Percentiles rank a stretch among this genome's conserved stretches.
These are phyloP conservation scores for Ramularia collo-cygni DNA, from an alignment of 2,329 filamentous ascomycete species.

Conservation along the genomic window DNA sequence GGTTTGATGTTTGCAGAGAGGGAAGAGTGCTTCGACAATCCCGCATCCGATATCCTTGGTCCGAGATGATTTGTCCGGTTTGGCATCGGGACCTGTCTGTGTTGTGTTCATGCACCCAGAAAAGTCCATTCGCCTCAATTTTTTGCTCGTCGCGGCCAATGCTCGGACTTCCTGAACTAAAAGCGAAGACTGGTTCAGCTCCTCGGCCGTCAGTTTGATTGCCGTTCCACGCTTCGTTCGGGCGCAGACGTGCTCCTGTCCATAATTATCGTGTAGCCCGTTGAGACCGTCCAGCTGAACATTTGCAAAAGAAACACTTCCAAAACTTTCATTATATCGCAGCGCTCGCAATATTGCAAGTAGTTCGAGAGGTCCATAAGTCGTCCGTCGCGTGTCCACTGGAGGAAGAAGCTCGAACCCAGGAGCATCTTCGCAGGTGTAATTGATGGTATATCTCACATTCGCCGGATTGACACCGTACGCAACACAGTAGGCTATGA, in stretches of 20 bases:
- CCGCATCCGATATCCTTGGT: conserved; percentile 58
- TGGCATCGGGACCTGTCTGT: conserved; percentile 38
- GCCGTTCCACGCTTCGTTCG: conserved; percentile 52
- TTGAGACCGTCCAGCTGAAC: conserved; percentile 61
- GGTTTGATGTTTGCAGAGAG: conserved; percentile 58
- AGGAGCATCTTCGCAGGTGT: conserved; percentile 58
- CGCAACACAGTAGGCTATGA: conserved; percentile 63
- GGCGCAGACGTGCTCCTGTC: conserved; percentile 55
- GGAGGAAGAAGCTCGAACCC: conserved; percentile 59
- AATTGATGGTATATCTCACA: conserved; percentile 57
- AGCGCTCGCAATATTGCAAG: conserved; percentile 62
- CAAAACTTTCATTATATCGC: conserved; percentile 64
- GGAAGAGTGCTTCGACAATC: conserved; percentile 62
- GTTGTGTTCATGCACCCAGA: conserved; percentile 53
- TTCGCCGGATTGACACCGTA: conserved; percentile 62
- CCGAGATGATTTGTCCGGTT: conserved; percentile 35
- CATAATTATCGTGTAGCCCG: conserved; percentile 52
- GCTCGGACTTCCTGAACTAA: conserved; percentile 63
- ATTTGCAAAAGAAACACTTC: conserved; percentile 59
- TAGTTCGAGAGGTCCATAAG: conserved; percentile 57
- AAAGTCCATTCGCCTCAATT: conserved; percentile 59
- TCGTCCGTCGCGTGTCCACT: conserved; percentile 41
- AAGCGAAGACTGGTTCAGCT: conserved; percentile 50
- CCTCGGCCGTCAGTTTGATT: conserved; percentile 46
- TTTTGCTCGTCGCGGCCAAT: conserved; percentile 58